Conservation (phyloP, 2,329 filamentous ascomycete species). For the Fusarium azukiicola region DNA sequence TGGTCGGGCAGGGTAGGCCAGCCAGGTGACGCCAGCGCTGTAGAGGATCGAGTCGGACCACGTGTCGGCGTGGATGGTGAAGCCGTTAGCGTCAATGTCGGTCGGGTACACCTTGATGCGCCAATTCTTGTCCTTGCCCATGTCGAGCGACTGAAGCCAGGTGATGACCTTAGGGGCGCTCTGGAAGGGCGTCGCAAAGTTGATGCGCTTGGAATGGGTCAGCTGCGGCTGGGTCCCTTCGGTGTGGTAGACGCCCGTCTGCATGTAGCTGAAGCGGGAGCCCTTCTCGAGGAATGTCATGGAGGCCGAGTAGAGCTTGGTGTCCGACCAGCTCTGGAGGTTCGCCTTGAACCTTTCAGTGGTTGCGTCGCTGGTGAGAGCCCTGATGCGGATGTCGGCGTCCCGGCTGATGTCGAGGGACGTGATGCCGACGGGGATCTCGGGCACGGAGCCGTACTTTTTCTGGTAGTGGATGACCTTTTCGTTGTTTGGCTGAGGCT, state of each 20-base stretch:
- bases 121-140: slow-evolving; percentile 32
- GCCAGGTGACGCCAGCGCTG: slow-evolving; percentile 29
- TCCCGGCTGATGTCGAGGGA: slow-evolving; percentile 23
- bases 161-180: slow-evolving; percentile 35
- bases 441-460: slow-evolving; percentile 14
- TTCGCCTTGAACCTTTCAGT: slow-evolving; percentile 11
- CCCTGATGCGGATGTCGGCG: slow-evolving; percentile 38
- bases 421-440: slow-evolving; percentile 28
- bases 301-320: slow-evolving; percentile 26
- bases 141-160: slow-evolving; percentile 39
- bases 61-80: slow-evolving; percentile 34
- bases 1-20: slow-evolving; percentile 35
- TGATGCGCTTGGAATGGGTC: slow-evolving; percentile 33
- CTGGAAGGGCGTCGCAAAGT: slow-evolving; percentile 28
- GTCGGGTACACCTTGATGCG: slow-evolving; percentile 25
- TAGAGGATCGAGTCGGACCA: slow-evolving; percentile 34
- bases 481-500: slow-evolving; percentile 7
- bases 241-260: slow-evolving; percentile 38
- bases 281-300: slow-evolving; percentile 32
- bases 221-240: slow-evolving; percentile 26
- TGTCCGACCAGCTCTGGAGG: slow-evolving; percentile 38
- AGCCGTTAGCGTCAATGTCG: slow-evolving; percentile 29
- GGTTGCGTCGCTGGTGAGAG: slow-evolving; percentile 19
- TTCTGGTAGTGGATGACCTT: slow-evolving; percentile 23
- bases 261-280: slow-evolving; percentile 29